These are phyloP conservation scores for Tulasnella sp. DNA, from an alignment of 768 basidiomycete genomes.

Conservation along the genomic window DNA sequence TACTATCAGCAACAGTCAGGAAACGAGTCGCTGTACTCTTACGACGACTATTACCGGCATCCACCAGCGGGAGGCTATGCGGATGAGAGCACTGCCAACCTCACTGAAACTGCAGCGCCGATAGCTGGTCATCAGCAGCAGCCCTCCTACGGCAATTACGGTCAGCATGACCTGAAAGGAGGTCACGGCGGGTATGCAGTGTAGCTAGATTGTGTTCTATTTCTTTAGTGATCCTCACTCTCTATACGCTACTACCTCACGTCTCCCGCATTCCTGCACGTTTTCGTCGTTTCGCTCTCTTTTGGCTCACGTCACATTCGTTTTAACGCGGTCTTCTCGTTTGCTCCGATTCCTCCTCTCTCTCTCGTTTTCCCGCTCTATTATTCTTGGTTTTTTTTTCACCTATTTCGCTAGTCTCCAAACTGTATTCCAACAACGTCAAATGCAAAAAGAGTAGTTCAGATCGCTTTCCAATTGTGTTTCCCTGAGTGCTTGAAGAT, in stretches of 20 bases:
- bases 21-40: constrained; percentile 7
- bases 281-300: neutral
- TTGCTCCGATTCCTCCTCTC: neutral
- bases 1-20: constrained; percentile 8
- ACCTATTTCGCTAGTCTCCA: neutral
- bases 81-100: constrained; percentile 50
- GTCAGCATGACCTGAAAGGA: neutral
- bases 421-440: neutral
- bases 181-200: neutral
- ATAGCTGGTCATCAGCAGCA: constrained; percentile 1
- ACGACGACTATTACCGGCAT: neutral
- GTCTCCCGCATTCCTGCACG: neutral
- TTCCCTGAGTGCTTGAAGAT: neutral
- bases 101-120: constrained; percentile 48
- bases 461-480: neutral
- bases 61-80: constrained; percentile 34
- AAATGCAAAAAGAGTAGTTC: neutral
- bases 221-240: neutral
- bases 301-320: neutral
- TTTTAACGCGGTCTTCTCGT: neutral
- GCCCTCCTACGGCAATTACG: neutral
- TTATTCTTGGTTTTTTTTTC: neutral
- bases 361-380: neutral
- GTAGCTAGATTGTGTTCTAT: neutral
- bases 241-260: neutral